Evolutionary conservation across 495 filamentous ascomycete species (phyloP).

Genomic region (Penicillium atrosanguineum): DNA sequence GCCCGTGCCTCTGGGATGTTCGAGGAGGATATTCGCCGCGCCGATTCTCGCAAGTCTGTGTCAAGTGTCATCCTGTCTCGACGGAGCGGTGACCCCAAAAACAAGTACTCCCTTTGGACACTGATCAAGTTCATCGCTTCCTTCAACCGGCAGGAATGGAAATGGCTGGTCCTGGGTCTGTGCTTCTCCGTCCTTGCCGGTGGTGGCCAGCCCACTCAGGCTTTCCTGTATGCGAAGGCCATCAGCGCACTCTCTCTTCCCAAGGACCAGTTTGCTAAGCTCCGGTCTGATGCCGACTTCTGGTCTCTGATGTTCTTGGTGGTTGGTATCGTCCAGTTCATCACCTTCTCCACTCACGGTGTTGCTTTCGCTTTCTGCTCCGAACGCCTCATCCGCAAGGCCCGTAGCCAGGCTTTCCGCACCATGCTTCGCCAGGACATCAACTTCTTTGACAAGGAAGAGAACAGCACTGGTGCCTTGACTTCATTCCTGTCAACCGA

Average conservation of each 20-base stretch:
- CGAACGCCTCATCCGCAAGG: constrained; percentile 76
- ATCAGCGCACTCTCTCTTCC: constrained; percentile 66
- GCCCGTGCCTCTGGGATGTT: constrained; percentile 11
- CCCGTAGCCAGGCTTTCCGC: constrained; percentile 76
- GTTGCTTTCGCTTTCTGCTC: constrained; percentile 80
- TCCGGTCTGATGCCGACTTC: constrained; percentile 73
- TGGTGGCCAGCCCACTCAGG: constrained; percentile 79
- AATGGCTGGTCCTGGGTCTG: constrained; percentile 72
- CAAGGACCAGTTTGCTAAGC: constrained; percentile 36
- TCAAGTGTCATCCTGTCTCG: constrained; percentile 67
- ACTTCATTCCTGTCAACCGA: constrained; percentile 84
- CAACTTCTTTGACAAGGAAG: constrained; percentile 79
- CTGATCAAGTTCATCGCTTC: constrained; percentile 78
- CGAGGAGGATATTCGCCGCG: constrained; percentile 33
- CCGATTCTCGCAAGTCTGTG: constrained; percentile 66
- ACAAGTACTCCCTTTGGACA: constrained; percentile 74
- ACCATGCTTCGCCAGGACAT: constrained; percentile 92
- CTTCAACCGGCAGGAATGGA: constrained; percentile 77
- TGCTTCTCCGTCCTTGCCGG: constrained; percentile 78
- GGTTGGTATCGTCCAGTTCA: constrained; percentile 75
- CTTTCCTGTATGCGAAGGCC: constrained; percentile 87
- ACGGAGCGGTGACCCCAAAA: constrained; percentile 41
- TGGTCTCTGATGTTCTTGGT: constrained; percentile 95
- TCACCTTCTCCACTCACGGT: constrained; percentile 67
- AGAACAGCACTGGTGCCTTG: constrained; percentile 81